phyloP scores from a whole-genome alignment of 2,329 filamentous ascomycete species.

The Dryadomyces quercus-mongolicae region DNA sequence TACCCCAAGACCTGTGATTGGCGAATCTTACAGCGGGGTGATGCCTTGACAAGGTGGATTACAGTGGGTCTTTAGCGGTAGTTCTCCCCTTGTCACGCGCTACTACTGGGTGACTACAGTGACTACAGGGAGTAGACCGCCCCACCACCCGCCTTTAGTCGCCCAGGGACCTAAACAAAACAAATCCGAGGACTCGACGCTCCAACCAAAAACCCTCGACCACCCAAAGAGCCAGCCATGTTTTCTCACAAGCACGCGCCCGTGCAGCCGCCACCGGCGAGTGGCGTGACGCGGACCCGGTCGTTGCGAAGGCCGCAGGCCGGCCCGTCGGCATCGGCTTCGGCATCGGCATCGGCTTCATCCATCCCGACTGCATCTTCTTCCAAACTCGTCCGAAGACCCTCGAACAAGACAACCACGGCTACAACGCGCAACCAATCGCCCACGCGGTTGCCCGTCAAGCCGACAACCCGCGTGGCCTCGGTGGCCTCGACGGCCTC shows the following conservation, averaged over 20 bases:
- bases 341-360: neutral
- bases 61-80: no score
- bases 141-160: no score
- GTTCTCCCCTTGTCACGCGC: no score
- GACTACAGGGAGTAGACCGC: no score
- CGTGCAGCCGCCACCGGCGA: slow-evolving; percentile 18
- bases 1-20: no score
- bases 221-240: neutral
- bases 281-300: slow-evolving; percentile 28
- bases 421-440: no score
- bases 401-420: no score
- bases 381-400: neutral
- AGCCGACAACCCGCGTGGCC: neutral
- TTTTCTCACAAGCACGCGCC: neutral
- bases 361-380: neutral
- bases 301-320: slow-evolving; percentile 33
- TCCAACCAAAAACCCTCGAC: no score
- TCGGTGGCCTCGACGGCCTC: neutral
- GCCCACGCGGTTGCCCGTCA: neutral
- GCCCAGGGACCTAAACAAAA: neutral
- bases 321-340: neutral
- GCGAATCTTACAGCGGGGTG: no score
- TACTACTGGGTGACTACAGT: no score
- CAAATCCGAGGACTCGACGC: neutral
- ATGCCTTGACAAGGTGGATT: no score